Percentiles rank a stretch among this genome's conserved stretches.
Conservation (phyloP, 108 stramenopile genomes). For the Chaetoceros tenuissimus region DNA sequence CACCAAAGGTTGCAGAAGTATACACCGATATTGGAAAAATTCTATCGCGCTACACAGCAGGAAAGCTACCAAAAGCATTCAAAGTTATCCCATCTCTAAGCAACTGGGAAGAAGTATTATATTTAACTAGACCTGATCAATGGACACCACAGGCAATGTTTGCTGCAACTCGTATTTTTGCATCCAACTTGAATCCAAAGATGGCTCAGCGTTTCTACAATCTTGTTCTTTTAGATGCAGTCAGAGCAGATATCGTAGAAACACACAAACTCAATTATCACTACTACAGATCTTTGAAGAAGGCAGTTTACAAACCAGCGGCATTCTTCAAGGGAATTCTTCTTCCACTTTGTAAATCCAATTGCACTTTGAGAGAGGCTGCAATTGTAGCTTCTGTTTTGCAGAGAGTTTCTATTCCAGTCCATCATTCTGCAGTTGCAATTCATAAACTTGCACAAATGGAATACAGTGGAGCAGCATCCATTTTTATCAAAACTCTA, state of each 20-base stretch:
- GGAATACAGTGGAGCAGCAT: slow-evolving; percentile 91
- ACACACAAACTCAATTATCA: slow-evolving; percentile 98
- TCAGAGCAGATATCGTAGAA: slow-evolving; percentile 86
- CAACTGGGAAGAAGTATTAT: slow-evolving; percentile 98
- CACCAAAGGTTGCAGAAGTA: slow-evolving; percentile 89
- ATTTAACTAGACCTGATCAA: slow-evolving; percentile 90
- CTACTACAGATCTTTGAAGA: slow-evolving; percentile 91
- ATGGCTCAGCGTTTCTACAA: slow-evolving; percentile 98
- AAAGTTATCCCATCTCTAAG: slow-evolving; percentile 95
- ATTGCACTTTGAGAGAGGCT: slow-evolving; percentile 95
- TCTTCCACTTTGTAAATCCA: slow-evolving; percentile 83
- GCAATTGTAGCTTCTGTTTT: slow-evolving; percentile 92
- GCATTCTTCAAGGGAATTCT: slow-evolving; percentile 99
- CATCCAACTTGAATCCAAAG: slow-evolving; percentile 95
- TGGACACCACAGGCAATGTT: slow-evolving; percentile 97
- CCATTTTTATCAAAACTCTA: slow-evolving; percentile 86
- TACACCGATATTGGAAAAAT: slow-evolving; percentile 95
- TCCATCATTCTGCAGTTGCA: slow-evolving; percentile 95
- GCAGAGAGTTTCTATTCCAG: slow-evolving; percentile 90
- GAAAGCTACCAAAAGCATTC: slow-evolving; percentile 99
- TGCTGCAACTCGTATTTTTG: slow-evolving; percentile 95
- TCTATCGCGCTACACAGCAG: slow-evolving; percentile 87
- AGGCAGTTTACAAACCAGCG: slow-evolving; percentile 95
- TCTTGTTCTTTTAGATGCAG: slow-evolving; percentile 88
- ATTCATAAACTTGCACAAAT: slow-evolving; percentile 91